Evolutionary conservation across 2,329 filamentous ascomycete genomes (phyloP).

Genomic region (Trichophyton rubrum): DNA sequence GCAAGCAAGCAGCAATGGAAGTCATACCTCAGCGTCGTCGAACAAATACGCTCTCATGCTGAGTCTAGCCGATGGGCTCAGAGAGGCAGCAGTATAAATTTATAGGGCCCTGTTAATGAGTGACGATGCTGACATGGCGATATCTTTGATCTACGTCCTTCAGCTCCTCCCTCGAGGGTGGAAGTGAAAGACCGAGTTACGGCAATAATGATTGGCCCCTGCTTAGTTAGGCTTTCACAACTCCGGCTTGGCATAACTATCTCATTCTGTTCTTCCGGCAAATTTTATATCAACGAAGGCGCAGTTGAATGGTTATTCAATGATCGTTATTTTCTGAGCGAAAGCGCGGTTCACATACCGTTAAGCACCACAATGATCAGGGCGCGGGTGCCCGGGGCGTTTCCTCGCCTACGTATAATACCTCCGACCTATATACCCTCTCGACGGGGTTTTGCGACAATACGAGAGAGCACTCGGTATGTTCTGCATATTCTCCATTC

Average conservation of each 20-base stretch:
- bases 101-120: background rate
- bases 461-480: conserved; percentile 28
- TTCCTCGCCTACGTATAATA: conserved; percentile 19
- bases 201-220: background rate
- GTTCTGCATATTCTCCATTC: conserved; percentile 6
- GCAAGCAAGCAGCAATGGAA: background rate
- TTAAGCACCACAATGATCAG: conserved; percentile 22
- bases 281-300: background rate
- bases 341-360: background rate
- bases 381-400: conserved; percentile 19
- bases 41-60: conserved; percentile 61
- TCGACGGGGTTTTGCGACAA: conserved; percentile 28
- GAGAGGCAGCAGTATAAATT: background rate
- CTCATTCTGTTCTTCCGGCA: background rate
- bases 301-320: background rate
- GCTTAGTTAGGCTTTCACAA: background rate
- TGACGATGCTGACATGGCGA: background rate
- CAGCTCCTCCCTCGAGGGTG: background rate
- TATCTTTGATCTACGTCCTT: background rate
- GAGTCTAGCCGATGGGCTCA: background rate
- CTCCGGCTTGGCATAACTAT: background rate
- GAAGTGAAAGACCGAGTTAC: background rate
- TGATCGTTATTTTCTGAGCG: background rate
- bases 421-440: conserved; percentile 15
- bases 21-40: conserved; percentile 50